These are phyloP conservation scores for Lasiodiplodia gonubiensis DNA, from an alignment of 2,329 filamentous ascomycete genomes.

Conservation along the genomic window DNA sequence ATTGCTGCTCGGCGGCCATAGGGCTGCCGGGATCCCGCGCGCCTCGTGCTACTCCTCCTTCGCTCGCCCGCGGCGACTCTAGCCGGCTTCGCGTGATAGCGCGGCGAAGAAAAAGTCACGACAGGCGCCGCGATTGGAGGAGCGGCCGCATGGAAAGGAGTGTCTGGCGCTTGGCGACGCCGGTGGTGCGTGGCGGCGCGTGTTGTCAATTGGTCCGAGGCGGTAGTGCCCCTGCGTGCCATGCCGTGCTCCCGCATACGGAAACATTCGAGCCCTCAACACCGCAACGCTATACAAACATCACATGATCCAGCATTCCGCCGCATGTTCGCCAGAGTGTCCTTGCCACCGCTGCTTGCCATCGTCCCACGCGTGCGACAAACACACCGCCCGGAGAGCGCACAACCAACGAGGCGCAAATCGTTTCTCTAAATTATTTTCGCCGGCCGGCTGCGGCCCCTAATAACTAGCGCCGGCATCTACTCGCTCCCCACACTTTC, in stretches of 20 bases:
- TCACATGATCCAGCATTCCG: neutral
- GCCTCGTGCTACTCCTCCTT: neutral
- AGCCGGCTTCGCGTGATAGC: neutral
- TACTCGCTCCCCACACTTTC: slow-evolving; percentile 16
- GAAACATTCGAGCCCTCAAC: neutral
- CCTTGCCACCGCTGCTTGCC: neutral
- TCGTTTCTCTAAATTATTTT: neutral
- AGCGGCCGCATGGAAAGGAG: neutral
- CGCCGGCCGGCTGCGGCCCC: slow-evolving; percentile 7
- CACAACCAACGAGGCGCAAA: neutral
- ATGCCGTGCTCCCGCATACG: slow-evolving; percentile 8
- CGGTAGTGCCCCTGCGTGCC: neutral
- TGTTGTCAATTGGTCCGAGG: slow-evolving; percentile 3
- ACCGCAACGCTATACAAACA: neutral
- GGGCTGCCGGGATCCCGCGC: slow-evolving; percentile 19
- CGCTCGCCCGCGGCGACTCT: slow-evolving; percentile 1
- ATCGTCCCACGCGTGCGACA: neutral
- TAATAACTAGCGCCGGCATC: slow-evolving; percentile 5
- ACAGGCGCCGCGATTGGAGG: slow-evolving; percentile 12
- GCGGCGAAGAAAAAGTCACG: slow-evolving; percentile 4
- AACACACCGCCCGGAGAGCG: neutral
- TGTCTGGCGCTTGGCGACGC: slow-evolving; percentile 12
- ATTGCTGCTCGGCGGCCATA: slow-evolving; percentile 1
- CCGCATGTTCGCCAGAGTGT: neutral
- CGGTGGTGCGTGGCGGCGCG: slow-evolving; percentile 15